Evolutionary conservation across 768 basidiomycete genomes (phyloP).

Genomic region (Amylocystis lapponica): DNA sequence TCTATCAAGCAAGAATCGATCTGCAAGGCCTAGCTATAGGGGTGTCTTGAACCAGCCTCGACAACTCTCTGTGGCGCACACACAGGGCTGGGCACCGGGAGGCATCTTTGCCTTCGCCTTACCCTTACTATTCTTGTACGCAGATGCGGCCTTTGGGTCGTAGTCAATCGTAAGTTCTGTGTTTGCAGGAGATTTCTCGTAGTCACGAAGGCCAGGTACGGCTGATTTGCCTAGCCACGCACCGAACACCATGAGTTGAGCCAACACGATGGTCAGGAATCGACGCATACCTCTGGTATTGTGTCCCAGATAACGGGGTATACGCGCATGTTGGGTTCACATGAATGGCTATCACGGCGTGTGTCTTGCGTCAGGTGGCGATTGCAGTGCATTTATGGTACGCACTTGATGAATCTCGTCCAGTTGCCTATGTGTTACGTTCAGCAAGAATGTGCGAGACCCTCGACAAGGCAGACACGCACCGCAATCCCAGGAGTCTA

Average conservation of each 20-base stretch:
- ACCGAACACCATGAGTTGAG: not conserved
- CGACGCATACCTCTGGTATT: slow-evolving; percentile 41
- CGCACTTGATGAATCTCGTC: slow-evolving; percentile 72
- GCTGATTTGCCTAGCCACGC: slow-evolving; percentile 43
- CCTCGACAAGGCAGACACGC: slow-evolving; percentile 12
- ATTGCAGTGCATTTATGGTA: not conserved
- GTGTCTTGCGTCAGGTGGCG: slow-evolving; percentile 5
- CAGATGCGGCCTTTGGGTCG: slow-evolving; percentile 36
- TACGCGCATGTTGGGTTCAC: slow-evolving; percentile 51
- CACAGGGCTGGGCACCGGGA: slow-evolving; percentile 29
- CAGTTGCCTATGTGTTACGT: slow-evolving; percentile 50
- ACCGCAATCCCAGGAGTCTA: slow-evolving; percentile 52
- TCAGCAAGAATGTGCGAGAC: not conserved
- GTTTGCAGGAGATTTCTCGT: slow-evolving; percentile 37
- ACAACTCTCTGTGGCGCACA: slow-evolving; percentile 32
- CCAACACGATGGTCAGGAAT: not conserved
- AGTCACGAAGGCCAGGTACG: slow-evolving; percentile 58
- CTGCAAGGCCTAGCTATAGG: no score
- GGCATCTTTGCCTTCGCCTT: slow-evolving; percentile 21
- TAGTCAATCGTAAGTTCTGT: slow-evolving; percentile 66
- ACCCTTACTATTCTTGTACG: slow-evolving; percentile 9
- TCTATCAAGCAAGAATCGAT: not conserved
- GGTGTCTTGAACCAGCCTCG: slow-evolving; percentile 35
- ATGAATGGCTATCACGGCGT: slow-evolving; percentile 53
- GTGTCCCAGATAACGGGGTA: slow-evolving; percentile 61